Evolutionary conservation across 345 rosid species (phyloP), one percentile per base, ranked within the genome.

Genomic region (Populus deltoides): DNA sequence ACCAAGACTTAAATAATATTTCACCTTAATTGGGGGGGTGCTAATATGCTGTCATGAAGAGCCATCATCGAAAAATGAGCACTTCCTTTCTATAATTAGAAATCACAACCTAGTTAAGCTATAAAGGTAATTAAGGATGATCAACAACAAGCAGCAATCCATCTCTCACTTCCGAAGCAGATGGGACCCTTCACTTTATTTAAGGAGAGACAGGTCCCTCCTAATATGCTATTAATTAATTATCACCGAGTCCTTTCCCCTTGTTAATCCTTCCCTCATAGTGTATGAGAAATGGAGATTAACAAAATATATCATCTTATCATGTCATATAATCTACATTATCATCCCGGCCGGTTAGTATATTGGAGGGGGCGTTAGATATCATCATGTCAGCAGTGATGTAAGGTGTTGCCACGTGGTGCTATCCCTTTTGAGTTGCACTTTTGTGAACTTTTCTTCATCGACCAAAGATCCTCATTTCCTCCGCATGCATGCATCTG

Each of bases 291-390:
- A 16, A 51, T 17, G n/a, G 5, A 45, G 41, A 55, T 72, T 22
- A 67, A 24, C 22, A 38, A 22, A 74, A 75, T 76, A 78, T 76
- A 81, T 36, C 71, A 78, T 33, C 62, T 82, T 86, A 85, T 87
- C 88, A 35, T 70, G 57, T 66, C 68, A 24, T 8, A 41, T 77
- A 61, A 36, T 75, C 24, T 68, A 82, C 71, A 77, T 82, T 79
- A 82, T 82, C 86, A 36, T 68, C 53, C 69, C 57, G 66, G 47
- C 69, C 57, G 66, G 47, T 63, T 51, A 51, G 67, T 47, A 17
- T 65, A 70, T 36, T 71, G 62, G 24, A 57, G 41, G 29, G 27
- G 29, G 29, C 25, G 68, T 47, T 35, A n/a, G 53, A 47, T 76
- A 18, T 66, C 59, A n/a, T 55, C 59, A n/a, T 55, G 1, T 55